These are phyloP conservation scores for Pleurotus tuoliensis DNA, from an alignment of 768 basidiomycete genomes.

Conservation along the genomic window DNA sequence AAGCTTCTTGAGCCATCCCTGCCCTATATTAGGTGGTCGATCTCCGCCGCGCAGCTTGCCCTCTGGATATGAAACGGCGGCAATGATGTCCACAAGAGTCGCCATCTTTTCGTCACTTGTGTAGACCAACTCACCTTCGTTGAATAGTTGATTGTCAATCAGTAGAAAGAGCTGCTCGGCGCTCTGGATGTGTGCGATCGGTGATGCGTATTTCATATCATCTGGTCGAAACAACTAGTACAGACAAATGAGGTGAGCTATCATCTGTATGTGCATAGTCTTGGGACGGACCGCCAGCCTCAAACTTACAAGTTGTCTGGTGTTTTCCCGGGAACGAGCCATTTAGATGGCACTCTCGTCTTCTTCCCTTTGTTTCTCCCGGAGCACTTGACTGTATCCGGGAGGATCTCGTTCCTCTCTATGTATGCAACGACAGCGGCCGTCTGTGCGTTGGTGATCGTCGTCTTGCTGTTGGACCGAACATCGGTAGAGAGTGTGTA, in stretches of 20 bases:
- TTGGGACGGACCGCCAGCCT: neutral
- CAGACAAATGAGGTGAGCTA: neutral
- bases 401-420: constrained; percentile 4
- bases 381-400: neutral
- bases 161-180: neutral
- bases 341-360: neutral
- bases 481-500: constrained; percentile 1
- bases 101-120: neutral
- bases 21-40: neutral
- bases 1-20: neutral
- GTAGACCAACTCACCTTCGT: neutral
- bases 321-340: neutral
- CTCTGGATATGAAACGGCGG: constrained; percentile 1
- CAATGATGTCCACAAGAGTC: neutral
- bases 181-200: neutral
- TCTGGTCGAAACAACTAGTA: constrained; percentile 1
- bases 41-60: constrained; percentile 1
- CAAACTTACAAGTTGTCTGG: constrained; percentile 3
- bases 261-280: neutral
- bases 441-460: neutral
- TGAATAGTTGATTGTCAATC: neutral
- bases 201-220: neutral
- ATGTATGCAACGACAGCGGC: neutral
- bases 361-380: constrained; percentile 1
- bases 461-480: constrained; percentile 1